Base-by-base conservation (phyloP, 805 yeast species). In the Spathaspora arborariae region DNA sequence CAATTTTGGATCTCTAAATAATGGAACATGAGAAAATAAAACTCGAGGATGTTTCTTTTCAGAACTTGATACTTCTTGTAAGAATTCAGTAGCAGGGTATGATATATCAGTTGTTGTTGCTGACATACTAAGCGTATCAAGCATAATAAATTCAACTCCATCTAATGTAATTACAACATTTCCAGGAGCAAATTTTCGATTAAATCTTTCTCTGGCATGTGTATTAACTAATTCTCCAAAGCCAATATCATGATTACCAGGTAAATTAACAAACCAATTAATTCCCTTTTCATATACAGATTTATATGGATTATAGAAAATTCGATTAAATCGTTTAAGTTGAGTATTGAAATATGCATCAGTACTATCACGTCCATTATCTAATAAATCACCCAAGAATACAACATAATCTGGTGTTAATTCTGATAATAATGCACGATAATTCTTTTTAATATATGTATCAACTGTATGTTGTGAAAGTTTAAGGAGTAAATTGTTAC, bases 211-310 rank as follows among this genome's bases (percentile, higher is more conserved):
- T 26, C 70, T 51, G 36, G 65, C 57, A 24, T 53, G 49, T 20
- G 77, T 68, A 18, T 80, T 74, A 11, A 94, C 81, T 5, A 53
- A 49, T 54, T 85, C 81, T 8, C 92, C 96, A 65, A 85, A 89
- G 0, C 99, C 99, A 50, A 95, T 88, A 62, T 94, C 99, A 63
- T 94, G 99, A 59, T 94, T 94, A 1, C 99, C 99, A 0, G 97
- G 96, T 1, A 69, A 53, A 46, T 68, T 65, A 13, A 59, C 55
- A 49, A 64, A 65, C 56, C 59, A 59, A 48, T 59, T 65, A 26
- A 51, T 46, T 24, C 61, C 64, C 15, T 60, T 49, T 21, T 41
- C 24, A 42, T 59, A 59, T 20, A 45, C 49, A 33, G 47, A 50
- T 10, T 51, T 45, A 38, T 50, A 56, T n/a, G 48, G 42, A 30